phyloP scores from a whole-genome alignment of 2,329 filamentous ascomycete genomes.

The Onygenales sp. region DNA sequence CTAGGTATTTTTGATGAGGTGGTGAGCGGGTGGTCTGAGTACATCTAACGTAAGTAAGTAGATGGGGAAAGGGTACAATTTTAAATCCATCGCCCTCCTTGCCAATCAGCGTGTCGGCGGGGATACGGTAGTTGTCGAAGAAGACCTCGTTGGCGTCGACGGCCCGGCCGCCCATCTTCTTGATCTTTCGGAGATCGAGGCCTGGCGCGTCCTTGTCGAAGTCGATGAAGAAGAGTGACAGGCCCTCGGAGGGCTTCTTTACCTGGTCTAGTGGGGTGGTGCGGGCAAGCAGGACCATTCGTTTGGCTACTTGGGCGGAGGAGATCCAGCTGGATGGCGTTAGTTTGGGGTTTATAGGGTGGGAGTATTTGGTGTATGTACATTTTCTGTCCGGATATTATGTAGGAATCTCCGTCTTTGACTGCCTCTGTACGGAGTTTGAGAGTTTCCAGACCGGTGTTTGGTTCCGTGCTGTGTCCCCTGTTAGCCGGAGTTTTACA shows the following conservation, averaged over 20 bases:
- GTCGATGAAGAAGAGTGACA: conserved; percentile 74
- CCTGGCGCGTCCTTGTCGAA: conserved; percentile 53
- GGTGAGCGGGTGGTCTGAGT: not conserved
- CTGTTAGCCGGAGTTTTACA: not conserved
- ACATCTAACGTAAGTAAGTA: not conserved
- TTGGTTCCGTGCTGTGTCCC: conserved; percentile 56
- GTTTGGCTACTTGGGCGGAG: conserved; percentile 68
- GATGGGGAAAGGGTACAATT: conserved; percentile 36
- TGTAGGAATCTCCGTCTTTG: conserved; percentile 53
- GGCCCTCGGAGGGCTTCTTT: conserved; percentile 60
- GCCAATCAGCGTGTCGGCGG: conserved; percentile 57
- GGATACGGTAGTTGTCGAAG: conserved; percentile 67
- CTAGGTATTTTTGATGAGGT: conserved; percentile 12
- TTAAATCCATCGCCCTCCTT: conserved; percentile 68
- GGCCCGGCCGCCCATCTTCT: conserved; percentile 76
- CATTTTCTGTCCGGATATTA: conserved; percentile 69
- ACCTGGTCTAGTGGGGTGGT: conserved; percentile 62
- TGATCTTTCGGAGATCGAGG: conserved; percentile 61
- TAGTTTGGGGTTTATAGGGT: conserved; percentile 4
- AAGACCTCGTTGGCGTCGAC: conserved; percentile 84
- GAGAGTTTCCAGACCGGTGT: conserved; percentile 69
- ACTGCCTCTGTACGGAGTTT: conserved; percentile 57
- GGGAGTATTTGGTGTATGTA: conserved; percentile 4
- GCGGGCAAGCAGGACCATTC: conserved; percentile 74
- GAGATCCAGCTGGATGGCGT: conserved; percentile 57